Conservation (phyloP, 441 rosid genomes). For the Adansonia madagascariensis region DNA sequence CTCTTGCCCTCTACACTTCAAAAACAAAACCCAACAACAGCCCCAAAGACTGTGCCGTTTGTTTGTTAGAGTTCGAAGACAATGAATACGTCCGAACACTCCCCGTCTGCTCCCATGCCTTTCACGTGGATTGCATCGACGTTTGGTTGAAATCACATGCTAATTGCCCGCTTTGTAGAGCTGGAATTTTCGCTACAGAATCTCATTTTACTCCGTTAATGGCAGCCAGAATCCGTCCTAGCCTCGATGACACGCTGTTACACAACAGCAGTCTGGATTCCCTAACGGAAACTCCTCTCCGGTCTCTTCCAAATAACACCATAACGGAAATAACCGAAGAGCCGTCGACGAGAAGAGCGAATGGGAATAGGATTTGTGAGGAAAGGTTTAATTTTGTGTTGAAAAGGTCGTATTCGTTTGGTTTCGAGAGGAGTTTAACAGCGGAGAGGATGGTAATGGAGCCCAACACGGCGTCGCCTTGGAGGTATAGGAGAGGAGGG, state of each 20-base stretch:
- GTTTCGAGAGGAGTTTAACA: constrained; percentile 67
- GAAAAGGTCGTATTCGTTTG: constrained; percentile 84
- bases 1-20: constrained; percentile 55
- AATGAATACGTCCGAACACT: constrained; percentile 67
- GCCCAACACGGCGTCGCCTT: constrained; percentile 76
- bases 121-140: constrained; percentile 78
- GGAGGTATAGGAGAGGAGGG: constrained; percentile 68
- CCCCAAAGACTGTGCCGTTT: constrained; percentile 58
- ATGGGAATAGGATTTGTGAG: constrained; percentile 32
- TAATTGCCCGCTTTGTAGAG: constrained; percentile 74
- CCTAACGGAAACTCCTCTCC: constrained; percentile 33
- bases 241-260: constrained; percentile 60
- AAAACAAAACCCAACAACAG: constrained; percentile 24
- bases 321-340: constrained; percentile 68
- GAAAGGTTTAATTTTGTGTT: constrained; percentile 51
- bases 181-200: constrained; percentile 59
- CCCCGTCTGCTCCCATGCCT: constrained; percentile 65
- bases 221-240: constrained; percentile 89
- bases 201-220: constrained; percentile 77
- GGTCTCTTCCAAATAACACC: constrained; percentile 18
- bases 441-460: constrained; percentile 76
- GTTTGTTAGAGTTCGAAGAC: constrained; percentile 68
- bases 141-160: constrained; percentile 75
- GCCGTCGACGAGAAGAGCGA: constrained; percentile 41
- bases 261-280: constrained; percentile 40